These are phyloP conservation scores for Colletotrichum simmondsii DNA, from an alignment of 2,329 filamentous ascomycete genomes.

Conservation along the genomic window DNA sequence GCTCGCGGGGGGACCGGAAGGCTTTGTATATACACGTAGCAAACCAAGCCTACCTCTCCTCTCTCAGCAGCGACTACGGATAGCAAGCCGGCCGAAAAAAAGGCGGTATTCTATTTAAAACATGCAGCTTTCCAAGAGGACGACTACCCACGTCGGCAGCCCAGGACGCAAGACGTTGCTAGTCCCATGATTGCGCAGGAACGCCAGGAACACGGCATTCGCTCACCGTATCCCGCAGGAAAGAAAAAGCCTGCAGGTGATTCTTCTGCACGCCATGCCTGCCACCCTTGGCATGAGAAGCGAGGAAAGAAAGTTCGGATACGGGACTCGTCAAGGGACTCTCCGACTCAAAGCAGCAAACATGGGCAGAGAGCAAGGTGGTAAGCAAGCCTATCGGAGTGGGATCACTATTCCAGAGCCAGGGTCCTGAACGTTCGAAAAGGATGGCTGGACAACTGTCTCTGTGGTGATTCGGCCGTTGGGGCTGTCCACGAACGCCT, in stretches of 20 bases:
- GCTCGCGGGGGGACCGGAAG: background rate
- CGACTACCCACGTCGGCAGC: background rate
- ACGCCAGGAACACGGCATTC: constrained; percentile 26
- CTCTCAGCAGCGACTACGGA: background rate
- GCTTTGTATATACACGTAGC: constrained; percentile 15
- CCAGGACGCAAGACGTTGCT: background rate
- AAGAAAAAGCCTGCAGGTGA: constrained; percentile 4
- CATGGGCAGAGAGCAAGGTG: background rate
- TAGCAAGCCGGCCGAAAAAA: background rate
- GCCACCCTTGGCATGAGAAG: constrained; percentile 14
- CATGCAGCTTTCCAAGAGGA: constrained; percentile 8
- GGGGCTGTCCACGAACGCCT: background rate
- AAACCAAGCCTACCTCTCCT: background rate
- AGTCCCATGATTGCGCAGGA: constrained; percentile 20
- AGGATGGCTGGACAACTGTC: constrained; percentile 19
- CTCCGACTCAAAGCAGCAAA: background rate
- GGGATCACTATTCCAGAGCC: background rate
- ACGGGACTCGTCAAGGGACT: constrained; percentile 9
- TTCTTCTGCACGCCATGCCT: constrained; percentile 23
- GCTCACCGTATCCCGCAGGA: constrained; percentile 5
- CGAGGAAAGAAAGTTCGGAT: constrained; percentile 14
- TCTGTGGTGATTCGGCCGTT: constrained; percentile 18
- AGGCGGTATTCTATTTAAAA: constrained; percentile 29
- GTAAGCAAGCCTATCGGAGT: constrained; percentile 4
- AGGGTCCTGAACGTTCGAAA: background rate